Base-by-base conservation (phyloP, 2,329 filamentous ascomycete species). In the Fusarium floridanum region DNA sequence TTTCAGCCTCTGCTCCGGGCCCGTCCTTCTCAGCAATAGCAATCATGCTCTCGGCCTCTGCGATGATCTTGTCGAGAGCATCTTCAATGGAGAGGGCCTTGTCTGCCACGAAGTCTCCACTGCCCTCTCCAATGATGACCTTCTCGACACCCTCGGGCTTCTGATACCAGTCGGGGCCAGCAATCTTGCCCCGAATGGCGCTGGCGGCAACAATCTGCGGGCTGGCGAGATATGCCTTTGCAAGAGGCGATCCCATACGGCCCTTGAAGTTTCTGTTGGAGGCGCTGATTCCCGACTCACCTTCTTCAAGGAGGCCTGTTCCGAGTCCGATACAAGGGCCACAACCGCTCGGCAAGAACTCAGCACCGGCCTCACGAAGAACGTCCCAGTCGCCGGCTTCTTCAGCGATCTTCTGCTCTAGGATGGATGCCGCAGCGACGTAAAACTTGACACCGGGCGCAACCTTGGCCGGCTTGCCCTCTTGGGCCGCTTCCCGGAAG, bases 151-250 rank as follows among this genome's bases (percentile, higher is more conserved):
- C 91, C 64, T 92, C 90, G 0, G 94, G 93, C 79, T 89, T 88
- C 82, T 94, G 81, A 80, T 97, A 98, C 88, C 89, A 91, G 27
- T 93, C 94, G 1, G 96, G 94, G 0, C 95, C 93, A 11, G 91
- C 86, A 39, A 95, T 95, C 70, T 88, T 88, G 14, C 94, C 94
- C 17, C 86, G 78, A 0, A 98, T 84, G 3, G 96, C 96, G 78
- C 94, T 97, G 9, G 97, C 95, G 5, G 96, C 96, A 1, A 98
- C 96, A 3, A 98, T 92, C 79, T 98, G 95, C 1, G 97, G 95
- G 75, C 93, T 96, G 7, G 92, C 93, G 1, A 98, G 91, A 81
- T 98, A 98, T 0, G 95, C 94, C 79, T 95, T 91, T 0, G 95
- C 94, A 6, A 62, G 41, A 1, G 68, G 64, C 1, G 76, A 70